Conservation (phyloP, 1,284 basidiomycete species). For the Cystobasidiaceae sp. region DNA sequence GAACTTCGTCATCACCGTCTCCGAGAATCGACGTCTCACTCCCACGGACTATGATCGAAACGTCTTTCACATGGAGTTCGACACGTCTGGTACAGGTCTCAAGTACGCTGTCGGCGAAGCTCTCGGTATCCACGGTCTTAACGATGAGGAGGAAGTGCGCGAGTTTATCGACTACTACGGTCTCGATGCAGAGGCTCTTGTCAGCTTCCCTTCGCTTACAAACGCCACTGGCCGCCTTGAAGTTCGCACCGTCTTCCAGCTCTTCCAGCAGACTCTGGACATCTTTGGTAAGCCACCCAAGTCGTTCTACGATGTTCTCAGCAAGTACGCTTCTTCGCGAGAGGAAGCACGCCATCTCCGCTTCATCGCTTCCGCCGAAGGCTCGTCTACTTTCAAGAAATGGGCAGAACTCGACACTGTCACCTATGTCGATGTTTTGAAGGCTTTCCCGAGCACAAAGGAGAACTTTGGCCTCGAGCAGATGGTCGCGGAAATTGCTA, state of each 20-base stretch:
- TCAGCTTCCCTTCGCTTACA: slow-evolving; percentile 66
- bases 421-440: slow-evolving; percentile 83
- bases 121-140: slow-evolving; percentile 96
- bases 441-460: slow-evolving; percentile 70
- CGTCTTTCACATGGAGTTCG: slow-evolving; percentile 97
- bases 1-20: slow-evolving; percentile 88
- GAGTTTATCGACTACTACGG: slow-evolving; percentile 92
- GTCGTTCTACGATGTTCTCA: slow-evolving; percentile 85
- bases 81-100: slow-evolving; percentile 83
- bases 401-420: slow-evolving; percentile 90
- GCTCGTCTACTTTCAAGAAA: slow-evolving; percentile 88
- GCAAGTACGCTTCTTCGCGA: slow-evolving; percentile 65
- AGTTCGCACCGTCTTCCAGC: slow-evolving; percentile 90
- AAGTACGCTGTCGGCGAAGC: slow-evolving; percentile 96
- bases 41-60: slow-evolving; percentile 95
- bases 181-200: slow-evolving; percentile 69
- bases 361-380: slow-evolving; percentile 92
- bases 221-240: slow-evolving; percentile 51
- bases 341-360: slow-evolving; percentile 76
- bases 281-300: slow-evolving; percentile 94
- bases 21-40: slow-evolving; percentile 89
- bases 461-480: slow-evolving; percentile 63
- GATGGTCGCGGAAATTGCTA: slow-evolving; percentile 62
- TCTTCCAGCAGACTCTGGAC: slow-evolving; percentile 93
- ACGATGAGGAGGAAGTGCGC: slow-evolving; percentile 79